A percentile compares a stretch with the other conserved stretches of the same genome.
Evolutionary conservation across 805 yeast genomes (phyloP).

Genomic region (Millerago galiae): DNA sequence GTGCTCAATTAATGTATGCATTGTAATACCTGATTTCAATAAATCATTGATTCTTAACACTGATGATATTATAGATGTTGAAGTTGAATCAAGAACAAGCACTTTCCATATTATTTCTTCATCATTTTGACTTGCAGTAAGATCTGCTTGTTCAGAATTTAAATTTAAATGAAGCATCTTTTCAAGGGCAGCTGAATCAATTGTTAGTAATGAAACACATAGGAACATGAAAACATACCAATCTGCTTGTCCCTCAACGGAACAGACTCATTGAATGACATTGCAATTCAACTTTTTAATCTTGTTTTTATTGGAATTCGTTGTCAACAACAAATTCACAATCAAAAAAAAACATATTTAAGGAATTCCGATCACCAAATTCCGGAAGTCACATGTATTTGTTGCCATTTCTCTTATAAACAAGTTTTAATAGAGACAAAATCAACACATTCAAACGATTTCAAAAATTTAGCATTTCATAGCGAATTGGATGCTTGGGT

Average conservation of each 20-base stretch:
- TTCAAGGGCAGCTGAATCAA: slow-evolving; percentile 44
- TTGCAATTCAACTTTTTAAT: neutral
- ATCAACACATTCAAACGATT: no score
- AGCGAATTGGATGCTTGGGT: no score
- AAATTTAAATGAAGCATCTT: slow-evolving; percentile 81
- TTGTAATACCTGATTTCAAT: slow-evolving; percentile 84
- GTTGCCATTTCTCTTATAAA: no score
- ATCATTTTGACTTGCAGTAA: slow-evolving; percentile 46
- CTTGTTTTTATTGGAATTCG: neutral
- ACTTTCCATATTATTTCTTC: slow-evolving; percentile 89
- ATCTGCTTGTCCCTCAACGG: slow-evolving; percentile 38
- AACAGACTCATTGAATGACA: slow-evolving; percentile 11
- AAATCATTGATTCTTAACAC: slow-evolving; percentile 91
- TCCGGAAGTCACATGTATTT: no score
- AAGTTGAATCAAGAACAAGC: slow-evolving; percentile 69
- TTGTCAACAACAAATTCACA: neutral
- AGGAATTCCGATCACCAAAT: neutral
- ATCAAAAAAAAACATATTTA: neutral
- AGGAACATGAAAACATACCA: slow-evolving; percentile 19
- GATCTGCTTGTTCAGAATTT: slow-evolving; percentile 44
- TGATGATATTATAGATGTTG: slow-evolving; percentile 83
- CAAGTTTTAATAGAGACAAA: no score
- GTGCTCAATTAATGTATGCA: slow-evolving; percentile 69
- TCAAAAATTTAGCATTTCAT: no score
- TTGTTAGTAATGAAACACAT: neutral